Percentiles rank a stretch among this genome's conserved stretches.
These are phyloP conservation scores for Acidiella bohemica DNA, from an alignment of 495 filamentous ascomycete genomes.

Conservation along the genomic window DNA sequence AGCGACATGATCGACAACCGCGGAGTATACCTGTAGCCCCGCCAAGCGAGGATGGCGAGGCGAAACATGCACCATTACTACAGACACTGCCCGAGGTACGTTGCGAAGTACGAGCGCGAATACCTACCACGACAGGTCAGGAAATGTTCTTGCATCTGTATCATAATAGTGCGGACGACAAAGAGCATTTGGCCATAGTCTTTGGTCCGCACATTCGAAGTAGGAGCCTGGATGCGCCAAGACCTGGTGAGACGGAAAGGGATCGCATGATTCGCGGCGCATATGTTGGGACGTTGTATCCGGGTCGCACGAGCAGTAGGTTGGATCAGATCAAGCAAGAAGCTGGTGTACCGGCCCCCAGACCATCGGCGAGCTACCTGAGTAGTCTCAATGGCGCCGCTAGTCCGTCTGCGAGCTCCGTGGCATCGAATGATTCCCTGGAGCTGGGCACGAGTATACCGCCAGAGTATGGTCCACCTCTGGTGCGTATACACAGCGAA, in stretches of 20 bases:
- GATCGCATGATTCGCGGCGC: constrained; percentile 92
- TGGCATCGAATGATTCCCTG: background rate
- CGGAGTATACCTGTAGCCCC: constrained; percentile 23
- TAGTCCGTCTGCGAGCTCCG: background rate
- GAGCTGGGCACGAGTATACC: constrained; percentile 10
- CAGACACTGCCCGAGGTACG: constrained; percentile 27
- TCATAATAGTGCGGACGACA: constrained; percentile 79
- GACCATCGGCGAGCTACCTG: constrained; percentile 2
- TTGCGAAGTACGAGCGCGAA: constrained; percentile 33
- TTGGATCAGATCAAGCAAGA: constrained; percentile 37
- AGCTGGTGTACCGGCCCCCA: constrained; percentile 14
- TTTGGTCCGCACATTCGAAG: constrained; percentile 79
- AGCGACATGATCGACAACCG: constrained; percentile 19
- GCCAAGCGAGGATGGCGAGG: background rate
- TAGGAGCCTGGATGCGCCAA: constrained; percentile 59
- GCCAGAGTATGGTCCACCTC: constrained; percentile 35
- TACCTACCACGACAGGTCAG: constrained; percentile 55
- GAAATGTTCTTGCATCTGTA: constrained; percentile 98
- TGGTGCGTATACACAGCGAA: constrained; percentile 93
- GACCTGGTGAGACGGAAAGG: constrained; percentile 85
- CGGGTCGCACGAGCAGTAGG: constrained; percentile 54
- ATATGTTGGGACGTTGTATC: constrained; percentile 76
- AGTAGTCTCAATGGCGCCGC: constrained; percentile 2
- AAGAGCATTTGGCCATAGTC: constrained; percentile 96
- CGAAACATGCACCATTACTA: constrained; percentile 18